These are phyloP conservation scores for Podospora australis DNA, from an alignment of 495 filamentous ascomycete species.

Conservation along the genomic window DNA sequence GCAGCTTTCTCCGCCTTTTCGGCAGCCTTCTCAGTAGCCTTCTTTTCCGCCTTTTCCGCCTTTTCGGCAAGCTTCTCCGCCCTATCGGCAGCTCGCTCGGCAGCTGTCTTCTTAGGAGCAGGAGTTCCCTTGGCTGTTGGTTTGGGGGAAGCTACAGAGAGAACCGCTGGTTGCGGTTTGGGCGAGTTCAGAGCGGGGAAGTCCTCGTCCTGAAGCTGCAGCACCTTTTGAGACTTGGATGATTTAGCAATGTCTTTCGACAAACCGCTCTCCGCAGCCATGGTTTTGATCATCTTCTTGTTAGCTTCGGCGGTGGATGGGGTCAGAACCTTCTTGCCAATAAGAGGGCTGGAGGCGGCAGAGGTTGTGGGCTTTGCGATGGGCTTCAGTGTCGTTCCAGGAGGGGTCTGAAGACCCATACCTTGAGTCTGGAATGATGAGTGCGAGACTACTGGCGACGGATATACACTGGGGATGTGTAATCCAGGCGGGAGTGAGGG, in stretches of 20 bases:
- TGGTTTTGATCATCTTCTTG: constrained; percentile 42
- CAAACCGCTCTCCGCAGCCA: constrained; percentile 39
- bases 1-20: constrained; percentile 9
- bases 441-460: constrained; percentile 30
- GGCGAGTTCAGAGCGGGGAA: constrained; percentile 49
- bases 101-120: constrained; percentile 14
- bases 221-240: constrained; percentile 36
- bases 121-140: constrained; percentile 20
- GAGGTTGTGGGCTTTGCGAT: constrained; percentile 12
- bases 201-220: constrained; percentile 50
- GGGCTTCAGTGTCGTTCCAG: constrained; percentile 19
- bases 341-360: constrained; percentile 12
- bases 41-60: constrained; percentile 16
- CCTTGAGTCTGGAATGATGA: constrained; percentile 11
- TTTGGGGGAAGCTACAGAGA: constrained; percentile 20
- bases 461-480: constrained; percentile 49
- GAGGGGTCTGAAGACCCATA: constrained; percentile 15
- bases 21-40: constrained; percentile 1
- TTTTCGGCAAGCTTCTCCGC: constrained; percentile 10
- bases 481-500: constrained; percentile 64
- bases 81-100: neutral
- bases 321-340: constrained; percentile 19
- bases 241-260: constrained; percentile 42
- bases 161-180: constrained; percentile 22
- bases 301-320: constrained; percentile 27